Base-by-base conservation (phyloP, 2,329 filamentous ascomycete genomes). In the Cladosporium austrohemisphaericum region DNA sequence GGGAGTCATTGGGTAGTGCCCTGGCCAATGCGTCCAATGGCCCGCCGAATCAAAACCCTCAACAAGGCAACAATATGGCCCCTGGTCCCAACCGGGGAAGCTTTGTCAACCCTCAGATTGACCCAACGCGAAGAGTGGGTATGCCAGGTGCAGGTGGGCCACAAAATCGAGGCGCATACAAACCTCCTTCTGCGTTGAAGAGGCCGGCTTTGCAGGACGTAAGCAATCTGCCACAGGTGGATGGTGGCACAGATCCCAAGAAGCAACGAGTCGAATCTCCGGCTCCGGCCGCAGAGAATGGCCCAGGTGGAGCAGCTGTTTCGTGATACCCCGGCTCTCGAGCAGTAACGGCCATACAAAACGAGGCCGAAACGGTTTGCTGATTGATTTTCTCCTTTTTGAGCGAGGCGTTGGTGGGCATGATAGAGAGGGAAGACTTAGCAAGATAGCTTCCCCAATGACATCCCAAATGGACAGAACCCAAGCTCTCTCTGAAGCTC, bases 61-160 rank as follows among this genome's bases (percentile, higher is more conserved):
- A 51, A 47, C 52, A 54, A 37, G 50, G 44, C 25, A 40, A 56
- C 36, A 53, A 53, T 29, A 55, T 49, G 14, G 40, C 54, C 8
- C 55, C 40, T 40, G 55, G 57, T 22, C 52, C 57, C 3, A 52
- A 52, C 11, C 54, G 62, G 13, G 57, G 69, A 1, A 77, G 75
- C 51, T 74, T 76, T 32, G 65, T 74, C 35, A 76, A 77, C 49
- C 73, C 74, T 8, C 67, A 74, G 8, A 64, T 69, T 31, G 75
- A 78, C 52, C 56, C 65, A 44, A 69, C 67, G 51, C 63, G 76
- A 14, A 61, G 71, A 22, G 72, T 79, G 14, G 76, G 76, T 13
- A 75, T 76, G 71, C 76, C 75, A 6, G 55, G 51, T 29, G 41
- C 29, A 7, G 65, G 60, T 11, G 62, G 58, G 16, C 63, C 66